Base-by-base conservation (phyloP, 2,329 filamentous ascomycete species). In the Endoconidiophora polonica region DNA sequence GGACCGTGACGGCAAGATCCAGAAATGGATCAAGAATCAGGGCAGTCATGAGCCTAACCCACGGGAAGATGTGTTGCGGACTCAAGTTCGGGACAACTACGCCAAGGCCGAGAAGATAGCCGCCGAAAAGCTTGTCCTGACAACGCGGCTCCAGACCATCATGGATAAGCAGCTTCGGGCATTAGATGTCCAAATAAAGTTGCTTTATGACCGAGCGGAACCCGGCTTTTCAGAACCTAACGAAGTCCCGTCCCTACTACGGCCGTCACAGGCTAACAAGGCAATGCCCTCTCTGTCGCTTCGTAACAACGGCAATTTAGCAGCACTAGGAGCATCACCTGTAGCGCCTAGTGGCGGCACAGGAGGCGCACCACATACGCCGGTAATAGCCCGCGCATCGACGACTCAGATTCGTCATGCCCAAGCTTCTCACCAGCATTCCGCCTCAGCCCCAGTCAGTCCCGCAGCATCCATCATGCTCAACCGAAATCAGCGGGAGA, bases 11-110 rank as follows among this genome's bases (percentile, higher is more conserved):
- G 72, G 65, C 48, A 79, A 79, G 59, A 77, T 91, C 39, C 85
- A 93, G 61, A 86, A 83, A 65, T 88, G 79, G 70, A 85, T 90
- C 62, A 84, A 83, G 58, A 67, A 74, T 16, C 82, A 90, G 57
- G 81, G 83, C 55, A 84, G 81, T 58, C 77, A 85, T 58, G 72
- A 79, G 47, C 69, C 72, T 29, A 86, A 90, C 58, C 82, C 84
- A 0, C 84, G 85, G 59, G 85, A 93, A 65, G 78, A 83, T 10
- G 63, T 70, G 12, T 73, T 84, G 59, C 73, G 76, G 48, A 74
- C 77, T 44, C 72, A 74, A 48, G 81, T 90, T 56, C 66, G 71
- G 49, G 77, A 84, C 54, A 79, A 78, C 59, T 90, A 74, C 58
- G 72, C 74, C 54, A 75, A 73, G 56, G 81, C 81, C 48, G 78